Evolutionary conservation across 768 basidiomycete species (phyloP), one percentile per base, ranked within the genome.

Genomic region (Hortiboletus flavorubellus): DNA sequence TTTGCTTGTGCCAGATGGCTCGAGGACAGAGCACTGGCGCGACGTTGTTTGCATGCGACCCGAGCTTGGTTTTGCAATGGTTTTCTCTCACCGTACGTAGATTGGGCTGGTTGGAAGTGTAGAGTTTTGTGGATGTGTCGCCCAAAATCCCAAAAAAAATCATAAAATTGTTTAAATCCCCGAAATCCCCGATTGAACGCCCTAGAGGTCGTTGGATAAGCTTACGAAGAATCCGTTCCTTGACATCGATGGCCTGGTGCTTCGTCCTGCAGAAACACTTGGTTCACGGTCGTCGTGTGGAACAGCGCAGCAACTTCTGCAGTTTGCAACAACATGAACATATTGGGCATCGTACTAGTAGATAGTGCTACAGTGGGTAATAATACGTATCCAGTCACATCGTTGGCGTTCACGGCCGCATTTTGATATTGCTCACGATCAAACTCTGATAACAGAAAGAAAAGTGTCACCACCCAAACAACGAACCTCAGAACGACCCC

Each of bases 391-490:
- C 38, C n/a, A 26, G 1, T 42, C 18, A 18, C 31, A 23, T 23
- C 38, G 4, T n/a, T 2, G 15, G 8, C n/a, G 3, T 14, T 66
- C 42, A 65, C 4, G 84, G 84, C 59, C 79, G 81, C 59, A 76
- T 67, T 65, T 87, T 87, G 68, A 87, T 78, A 61, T 84, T 86
- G 73, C 76, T 83, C 61, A 89, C 87, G 59, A 92, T 91, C 53
- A 92, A 75, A 56, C 80, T 86, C 89, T 87, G 68, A 18, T 52
- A 49, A 39, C n/a, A 9, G 12, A 18, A 26, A 16, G 48, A 6
- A 37, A 21, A n/a, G 8, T 41, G 8, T 46, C 34, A 37, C 40
- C 39, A 18, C 29, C 37, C 18, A 43, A 42, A 8, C 16, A 18
- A 12, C 37, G 40, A 12, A 33, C 45, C 6, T 15, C 21, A 0